Base-by-base conservation (phyloP, 805 yeast genomes). In the Starmerella tilneyi region DNA sequence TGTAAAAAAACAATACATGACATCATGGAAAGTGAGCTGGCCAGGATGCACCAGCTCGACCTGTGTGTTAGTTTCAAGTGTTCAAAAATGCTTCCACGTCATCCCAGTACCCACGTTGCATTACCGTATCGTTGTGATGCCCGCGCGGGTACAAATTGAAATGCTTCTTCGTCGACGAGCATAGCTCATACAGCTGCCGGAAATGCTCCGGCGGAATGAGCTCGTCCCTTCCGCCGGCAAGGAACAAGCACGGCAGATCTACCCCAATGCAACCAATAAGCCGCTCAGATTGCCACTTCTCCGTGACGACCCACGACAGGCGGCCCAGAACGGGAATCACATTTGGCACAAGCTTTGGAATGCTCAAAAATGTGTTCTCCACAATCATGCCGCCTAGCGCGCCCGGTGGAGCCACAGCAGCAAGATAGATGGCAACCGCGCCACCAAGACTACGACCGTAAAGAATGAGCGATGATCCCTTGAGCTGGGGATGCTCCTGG, bases 381-480 rank as follows among this genome's bases (percentile, higher is more conserved):
- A 89, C 62, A 2, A 92, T 72, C 9, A 88, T 54, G 1, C 81
- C 95, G 44, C 70, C 69, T 12, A 84, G 66, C 24, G 68, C 48
- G 1, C 62, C 55, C 55, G 71, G 73, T 19, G 70, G 70, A 2
- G 59, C 49, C 12, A 56, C 49, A 2, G 84, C 70, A 0, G 92
- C 86, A 43, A 85, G 73, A 63, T 85, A 82, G 16, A 86, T 74
- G 7, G 94, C 85, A 28, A 84, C 95, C 0, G 97, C 98, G 3
- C 97, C 97, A 28, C 98, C 98, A 11, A 89, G 66, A 9, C 95
- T 84, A 41, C 96, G 70, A 2, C 97, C 97, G 59, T 86, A 86
- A 9, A 86, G 67, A 0, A 84, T 65, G 2, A 88, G 50, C 9
- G 77, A 65, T 1, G 81, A 70, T 41, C 68, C 61, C 40, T 67